Evolutionary conservation across 2,329 filamentous ascomycete genomes (phyloP), one percentile per base, ranked within the genome.

Genomic region (Alternaria solani): DNA sequence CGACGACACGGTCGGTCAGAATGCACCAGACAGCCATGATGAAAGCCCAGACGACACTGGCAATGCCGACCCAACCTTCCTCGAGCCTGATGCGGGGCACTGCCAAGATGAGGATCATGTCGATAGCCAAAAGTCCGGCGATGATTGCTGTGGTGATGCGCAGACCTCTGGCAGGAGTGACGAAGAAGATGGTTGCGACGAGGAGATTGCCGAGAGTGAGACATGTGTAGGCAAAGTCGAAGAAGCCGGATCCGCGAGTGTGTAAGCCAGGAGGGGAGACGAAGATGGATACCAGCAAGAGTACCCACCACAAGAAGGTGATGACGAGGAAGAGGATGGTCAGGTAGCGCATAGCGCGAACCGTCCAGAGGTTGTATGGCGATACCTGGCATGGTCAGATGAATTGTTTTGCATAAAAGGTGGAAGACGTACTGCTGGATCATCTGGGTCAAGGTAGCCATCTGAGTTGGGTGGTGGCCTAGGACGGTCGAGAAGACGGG

Each of bases 291-390:
- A 97, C 88, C n/a, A 99, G 85, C 34, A 97, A 83, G 55, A 97
- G 78, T 9, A 92, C 85, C 94, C 95, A 98, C 94, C 94, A 98
- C n/a, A 93, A 72, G 72, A 96, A 93, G 57, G 89, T 91, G 69
- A 94, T 75, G 52, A 88, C 78, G 20, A 94, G 83, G 73, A 97
- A 91, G 38, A 92, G 70, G 56, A 96, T 83, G 5, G 93, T 94
- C 62, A 95, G 78, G 74, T 89, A 92, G 75, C 93, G 88, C 55
- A 95, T 83, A 47, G 91, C 87, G 18, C 95, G 90, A 51, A 99
- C 91, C 60, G 88, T 92, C 90, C 93, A 97, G 38, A 98, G 87
- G 71, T 99, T 99, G 81, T 97, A 97, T 0, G 95, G 95, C 3
- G 93, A 92, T 25, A 92, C 89, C 84, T 81, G 51, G 4, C 20